These are phyloP conservation scores for Solanum microdontum DNA, from an alignment of 257 asterid genomes.

Conservation along the genomic window DNA sequence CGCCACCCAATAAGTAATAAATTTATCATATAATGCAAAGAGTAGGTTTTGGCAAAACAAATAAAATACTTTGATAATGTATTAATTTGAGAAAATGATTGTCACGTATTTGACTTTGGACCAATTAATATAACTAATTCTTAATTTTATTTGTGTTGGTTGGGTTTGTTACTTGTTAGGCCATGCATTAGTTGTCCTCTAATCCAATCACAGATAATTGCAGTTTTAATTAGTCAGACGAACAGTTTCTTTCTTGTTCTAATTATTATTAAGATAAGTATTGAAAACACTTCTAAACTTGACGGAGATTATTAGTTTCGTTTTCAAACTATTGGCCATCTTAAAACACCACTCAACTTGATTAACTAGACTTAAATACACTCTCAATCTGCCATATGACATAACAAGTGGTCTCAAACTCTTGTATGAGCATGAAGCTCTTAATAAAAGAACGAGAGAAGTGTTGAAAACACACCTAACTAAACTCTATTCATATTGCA, in stretches of 20 bases:
- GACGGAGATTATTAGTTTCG: not conserved
- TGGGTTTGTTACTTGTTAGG: conserved; percentile 1
- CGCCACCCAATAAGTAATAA: not conserved
- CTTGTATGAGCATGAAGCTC: not conserved
- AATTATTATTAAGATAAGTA: too few species aligned
- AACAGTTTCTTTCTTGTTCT: not conserved
- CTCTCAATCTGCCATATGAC: not conserved
- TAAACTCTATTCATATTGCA: not conserved
- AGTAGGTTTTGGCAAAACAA: conserved; percentile 5
- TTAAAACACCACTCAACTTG: too few species aligned
- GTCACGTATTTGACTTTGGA: conserved; percentile 11
- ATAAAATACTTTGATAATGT: not conserved
- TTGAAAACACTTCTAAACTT: not conserved
- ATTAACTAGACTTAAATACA: not conserved
- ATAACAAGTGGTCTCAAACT: not conserved
- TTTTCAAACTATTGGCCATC: fast-evolving
- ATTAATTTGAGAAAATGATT: conserved; percentile 1
- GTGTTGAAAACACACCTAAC: too few species aligned
- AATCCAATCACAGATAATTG: not conserved
- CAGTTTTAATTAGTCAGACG: not conserved
- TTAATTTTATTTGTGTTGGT: not conserved
- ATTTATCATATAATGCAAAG: not conserved
- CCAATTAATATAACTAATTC: not conserved
- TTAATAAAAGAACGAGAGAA: too few species aligned
- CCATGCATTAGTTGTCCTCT: not conserved